phyloP scores from a whole-genome alignment of 2,329 filamentous ascomycete genomes.

The Corynespora cassiicola region DNA sequence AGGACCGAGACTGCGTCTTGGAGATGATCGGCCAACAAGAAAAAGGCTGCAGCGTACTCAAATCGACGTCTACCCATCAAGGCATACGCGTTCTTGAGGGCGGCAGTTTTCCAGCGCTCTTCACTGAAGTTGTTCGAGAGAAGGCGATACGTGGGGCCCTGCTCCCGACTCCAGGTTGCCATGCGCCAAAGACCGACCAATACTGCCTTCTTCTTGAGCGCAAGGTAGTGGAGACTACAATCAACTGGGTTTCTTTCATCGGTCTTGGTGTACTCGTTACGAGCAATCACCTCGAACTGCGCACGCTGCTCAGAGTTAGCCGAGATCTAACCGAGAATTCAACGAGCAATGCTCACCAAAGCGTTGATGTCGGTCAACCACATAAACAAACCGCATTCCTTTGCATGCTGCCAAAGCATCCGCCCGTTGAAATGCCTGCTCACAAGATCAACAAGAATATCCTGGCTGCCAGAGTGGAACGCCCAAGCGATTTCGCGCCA shows the following conservation, averaged over 20 bases:
- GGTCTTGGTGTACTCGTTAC: constrained; percentile 89
- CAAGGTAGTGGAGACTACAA: constrained; percentile 90
- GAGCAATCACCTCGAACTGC: constrained; percentile 89
- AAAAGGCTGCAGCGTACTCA: constrained; percentile 95
- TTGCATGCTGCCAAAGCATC: constrained; percentile 83
- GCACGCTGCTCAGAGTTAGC: constrained; percentile 58
- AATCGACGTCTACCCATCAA: constrained; percentile 90
- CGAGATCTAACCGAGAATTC: not conserved
- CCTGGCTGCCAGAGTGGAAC: constrained; percentile 83
- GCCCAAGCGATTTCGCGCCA: constrained; percentile 85
- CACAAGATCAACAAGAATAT: constrained; percentile 86
- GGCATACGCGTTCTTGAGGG: constrained; percentile 95
- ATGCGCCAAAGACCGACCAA: constrained; percentile 94
- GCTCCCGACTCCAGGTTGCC: constrained; percentile 87
- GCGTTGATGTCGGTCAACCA: constrained; percentile 83
- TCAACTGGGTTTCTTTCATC: constrained; percentile 90
- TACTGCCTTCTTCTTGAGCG: constrained; percentile 87
- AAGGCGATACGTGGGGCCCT: constrained; percentile 77
- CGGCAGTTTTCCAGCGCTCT: constrained; percentile 84
- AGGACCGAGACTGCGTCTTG: constrained; percentile 87
- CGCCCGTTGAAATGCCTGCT: constrained; percentile 78
- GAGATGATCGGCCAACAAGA: constrained; percentile 84
- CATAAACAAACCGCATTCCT: constrained; percentile 90
- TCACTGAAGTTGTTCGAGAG: constrained; percentile 92
- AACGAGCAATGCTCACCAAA: constrained; percentile 64